Evolutionary conservation across 345 rosid species (phyloP).

Genomic region (Adansonia digitata): DNA sequence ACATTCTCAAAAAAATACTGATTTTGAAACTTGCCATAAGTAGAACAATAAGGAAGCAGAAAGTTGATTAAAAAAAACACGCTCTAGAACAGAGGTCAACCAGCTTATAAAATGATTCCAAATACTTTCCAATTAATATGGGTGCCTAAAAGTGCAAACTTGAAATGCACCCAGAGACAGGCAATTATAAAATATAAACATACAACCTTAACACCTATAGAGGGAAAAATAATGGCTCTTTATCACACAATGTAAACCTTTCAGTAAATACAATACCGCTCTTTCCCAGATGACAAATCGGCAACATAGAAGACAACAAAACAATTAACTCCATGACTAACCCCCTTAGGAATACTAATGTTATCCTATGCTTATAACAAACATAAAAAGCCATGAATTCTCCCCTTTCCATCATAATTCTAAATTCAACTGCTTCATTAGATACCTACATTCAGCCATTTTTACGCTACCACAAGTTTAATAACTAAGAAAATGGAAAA

Average conservation of each 20-base stretch:
- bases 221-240: background rate
- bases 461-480: background rate
- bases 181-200: background rate
- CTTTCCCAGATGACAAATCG: background rate
- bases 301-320: background rate
- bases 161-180: background rate
- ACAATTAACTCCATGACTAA: background rate
- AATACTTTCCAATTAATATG: background rate
- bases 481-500: background rate
- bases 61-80: background rate
- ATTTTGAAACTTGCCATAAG: background rate
- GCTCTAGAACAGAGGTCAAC: background rate
- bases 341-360: background rate
- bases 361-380: background rate
- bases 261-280: background rate
- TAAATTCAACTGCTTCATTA: background rate
- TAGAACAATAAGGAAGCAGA: background rate
- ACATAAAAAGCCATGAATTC: background rate
- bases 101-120: background rate
- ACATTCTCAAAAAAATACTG: background rate
- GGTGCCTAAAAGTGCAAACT: background rate
- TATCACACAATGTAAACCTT: background rate
- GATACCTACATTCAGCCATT: background rate
- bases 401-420: background rate
- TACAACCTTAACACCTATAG: background rate